Evolutionary conservation across 139 green algal genomes (phyloP).

Genomic region (Penium margaritaceum): DNA sequence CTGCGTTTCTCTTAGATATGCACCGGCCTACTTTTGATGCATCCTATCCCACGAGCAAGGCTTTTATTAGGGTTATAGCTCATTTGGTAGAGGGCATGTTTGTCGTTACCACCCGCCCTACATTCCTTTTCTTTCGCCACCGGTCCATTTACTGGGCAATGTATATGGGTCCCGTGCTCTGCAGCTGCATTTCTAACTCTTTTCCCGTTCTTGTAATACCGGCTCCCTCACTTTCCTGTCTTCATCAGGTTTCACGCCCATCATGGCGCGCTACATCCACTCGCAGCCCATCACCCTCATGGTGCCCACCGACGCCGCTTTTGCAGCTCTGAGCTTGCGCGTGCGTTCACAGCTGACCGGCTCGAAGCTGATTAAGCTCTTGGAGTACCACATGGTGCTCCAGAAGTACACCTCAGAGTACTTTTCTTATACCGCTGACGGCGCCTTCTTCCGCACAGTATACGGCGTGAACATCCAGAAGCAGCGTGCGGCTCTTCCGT

Average conservation of each 20-base stretch:
- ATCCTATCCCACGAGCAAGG: no score
- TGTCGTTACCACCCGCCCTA: no score
- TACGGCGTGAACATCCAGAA: constrained; percentile 6
- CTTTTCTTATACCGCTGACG: not conserved
- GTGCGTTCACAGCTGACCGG: not conserved
- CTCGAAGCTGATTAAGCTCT: constrained; percentile 1
- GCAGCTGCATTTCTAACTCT: no score
- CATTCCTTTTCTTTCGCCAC: no score
- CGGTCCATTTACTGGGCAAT: no score
- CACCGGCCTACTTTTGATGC: no score
- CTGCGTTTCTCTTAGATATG: no score
- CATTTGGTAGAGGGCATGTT: no score
- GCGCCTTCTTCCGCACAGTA: not conserved
- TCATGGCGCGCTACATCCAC: not conserved
- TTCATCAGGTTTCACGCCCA: not conserved
- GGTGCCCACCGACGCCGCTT: not conserved
- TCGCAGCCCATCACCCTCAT: not conserved
- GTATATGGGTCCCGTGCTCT: no score
- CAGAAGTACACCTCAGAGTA: not conserved
- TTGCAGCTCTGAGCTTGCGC: not conserved
- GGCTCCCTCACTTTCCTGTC: no score
- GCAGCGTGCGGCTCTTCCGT: not conserved
- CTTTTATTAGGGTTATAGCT: no score
- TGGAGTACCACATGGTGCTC: constrained; percentile 6
- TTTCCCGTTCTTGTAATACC: no score